Conservation (phyloP, 495 filamentous ascomycete genomes). For the Daldinia concentrica region DNA sequence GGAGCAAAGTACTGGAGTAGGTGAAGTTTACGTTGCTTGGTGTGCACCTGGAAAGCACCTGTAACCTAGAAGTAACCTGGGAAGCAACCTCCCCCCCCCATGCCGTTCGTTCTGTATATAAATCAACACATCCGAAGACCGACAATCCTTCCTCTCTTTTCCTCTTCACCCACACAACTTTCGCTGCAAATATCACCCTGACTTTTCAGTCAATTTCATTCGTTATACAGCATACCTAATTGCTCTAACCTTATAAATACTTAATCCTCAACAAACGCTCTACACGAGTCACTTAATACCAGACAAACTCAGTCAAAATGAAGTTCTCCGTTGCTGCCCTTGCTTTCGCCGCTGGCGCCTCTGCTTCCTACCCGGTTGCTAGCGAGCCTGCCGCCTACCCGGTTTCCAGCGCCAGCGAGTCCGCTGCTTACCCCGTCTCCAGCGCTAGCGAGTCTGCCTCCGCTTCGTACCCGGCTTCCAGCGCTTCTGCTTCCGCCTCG, state of each 20-base stretch:
- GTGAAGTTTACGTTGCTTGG: slow-evolving; percentile 35
- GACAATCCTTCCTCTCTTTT: slow-evolving; percentile 46
- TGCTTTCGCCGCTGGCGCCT: slow-evolving; percentile 70
- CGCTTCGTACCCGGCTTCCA: not conserved
- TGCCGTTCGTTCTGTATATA: slow-evolving; percentile 51
- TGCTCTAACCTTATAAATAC: slow-evolving; percentile 34
- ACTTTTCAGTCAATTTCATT: slow-evolving; percentile 70
- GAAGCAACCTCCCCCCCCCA: slow-evolving; percentile 33
- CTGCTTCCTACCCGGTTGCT: slow-evolving; percentile 62
- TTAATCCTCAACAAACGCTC: slow-evolving; percentile 44
- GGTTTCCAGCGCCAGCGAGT: not conserved
- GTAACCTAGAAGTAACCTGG: not conserved
- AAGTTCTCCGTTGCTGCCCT: slow-evolving; percentile 74
- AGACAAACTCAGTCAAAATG: slow-evolving; percentile 75
- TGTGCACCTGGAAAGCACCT: slow-evolving; percentile 3
- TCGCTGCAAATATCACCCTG: slow-evolving; percentile 56
- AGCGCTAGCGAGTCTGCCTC: not conserved
- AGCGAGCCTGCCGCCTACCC: not conserved
- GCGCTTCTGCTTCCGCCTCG: not conserved
- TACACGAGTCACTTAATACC: slow-evolving; percentile 56
- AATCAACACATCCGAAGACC: slow-evolving; percentile 42
- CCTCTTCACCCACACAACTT: slow-evolving; percentile 59
- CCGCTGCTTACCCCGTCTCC: not conserved
- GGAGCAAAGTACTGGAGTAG: not conserved
- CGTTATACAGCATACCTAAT: slow-evolving; percentile 56